These are phyloP conservation scores for Pseudogymnoascus sp. DNA, from an alignment of 2,329 filamentous ascomycete species.

Conservation along the genomic window DNA sequence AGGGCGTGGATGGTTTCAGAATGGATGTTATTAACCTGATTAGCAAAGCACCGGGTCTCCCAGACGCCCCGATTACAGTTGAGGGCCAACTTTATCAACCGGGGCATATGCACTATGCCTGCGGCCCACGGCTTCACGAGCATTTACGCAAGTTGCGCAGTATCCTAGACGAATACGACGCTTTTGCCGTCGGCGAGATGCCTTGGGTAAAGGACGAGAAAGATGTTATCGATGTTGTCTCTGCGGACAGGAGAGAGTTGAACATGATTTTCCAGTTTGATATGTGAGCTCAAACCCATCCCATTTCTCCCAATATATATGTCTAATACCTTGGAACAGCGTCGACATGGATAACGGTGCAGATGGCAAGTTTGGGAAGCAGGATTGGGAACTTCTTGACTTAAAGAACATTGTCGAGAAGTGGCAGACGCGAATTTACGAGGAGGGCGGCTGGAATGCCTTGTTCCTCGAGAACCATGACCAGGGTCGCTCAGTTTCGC, in stretches of 20 bases:
- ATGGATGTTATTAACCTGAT: constrained; percentile 64
- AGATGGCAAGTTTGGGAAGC: constrained; percentile 38
- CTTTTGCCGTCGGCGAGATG: constrained; percentile 47
- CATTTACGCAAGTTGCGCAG: constrained; percentile 39
- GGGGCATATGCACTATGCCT: constrained; percentile 27
- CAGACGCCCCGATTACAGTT: constrained; percentile 39
- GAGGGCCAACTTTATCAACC: constrained; percentile 40
- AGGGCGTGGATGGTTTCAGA: constrained; percentile 48
- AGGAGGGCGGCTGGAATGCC: constrained; percentile 48
- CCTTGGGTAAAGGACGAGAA: constrained; percentile 35
- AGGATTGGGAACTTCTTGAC: constrained; percentile 28
- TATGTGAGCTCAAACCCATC: constrained; percentile 32
- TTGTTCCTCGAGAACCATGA: constrained; percentile 52
- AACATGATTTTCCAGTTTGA: constrained; percentile 71
- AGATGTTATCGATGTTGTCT: constrained; percentile 46
- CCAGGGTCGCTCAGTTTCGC: constrained; percentile 42
- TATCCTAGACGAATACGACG: constrained; percentile 38
- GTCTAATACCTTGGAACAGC: constrained; percentile 21
- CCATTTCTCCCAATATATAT: constrained; percentile 10
- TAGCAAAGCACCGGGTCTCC: constrained; percentile 49
- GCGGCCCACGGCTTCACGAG: constrained; percentile 53
- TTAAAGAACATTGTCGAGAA: constrained; percentile 40
- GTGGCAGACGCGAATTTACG: constrained; percentile 44
- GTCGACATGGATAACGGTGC: constrained; percentile 42
- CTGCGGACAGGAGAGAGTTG: constrained; percentile 49